Evolutionary conservation across 2,329 filamentous ascomycete genomes (phyloP).

Genomic region (Pleoardoris graminearum): DNA sequence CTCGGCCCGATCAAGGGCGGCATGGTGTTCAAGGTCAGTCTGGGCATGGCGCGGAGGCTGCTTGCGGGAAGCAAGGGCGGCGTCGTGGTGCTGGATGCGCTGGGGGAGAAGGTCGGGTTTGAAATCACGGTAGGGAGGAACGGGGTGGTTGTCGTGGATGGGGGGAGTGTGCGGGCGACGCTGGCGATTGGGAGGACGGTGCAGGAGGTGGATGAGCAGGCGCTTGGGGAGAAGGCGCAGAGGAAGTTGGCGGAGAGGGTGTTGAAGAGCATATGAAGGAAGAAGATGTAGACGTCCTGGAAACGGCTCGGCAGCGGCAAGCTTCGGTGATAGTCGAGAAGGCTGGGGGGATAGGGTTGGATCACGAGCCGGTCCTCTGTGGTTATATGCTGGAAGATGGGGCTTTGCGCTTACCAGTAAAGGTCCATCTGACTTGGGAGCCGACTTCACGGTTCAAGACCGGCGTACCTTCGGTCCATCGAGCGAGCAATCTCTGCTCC

Average conservation of each 20-base stretch:
- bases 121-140: constrained; percentile 94
- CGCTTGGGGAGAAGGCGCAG: constrained; percentile 67
- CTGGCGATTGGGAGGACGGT: constrained; percentile 79
- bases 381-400: not conserved
- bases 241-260: constrained; percentile 69
- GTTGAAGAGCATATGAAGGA: constrained; percentile 61
- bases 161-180: constrained; percentile 71
- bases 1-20: constrained; percentile 81
- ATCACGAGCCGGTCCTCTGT: too few species aligned
- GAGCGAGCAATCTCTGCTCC: too few species aligned
- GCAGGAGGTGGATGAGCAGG: constrained; percentile 72
- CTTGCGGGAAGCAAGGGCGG: constrained; percentile 64
- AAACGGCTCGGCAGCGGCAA: too few species aligned
- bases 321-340: too few species aligned
- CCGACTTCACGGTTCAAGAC: too few species aligned
- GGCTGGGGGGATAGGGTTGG: too few species aligned
- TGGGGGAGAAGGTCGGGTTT: constrained; percentile 82
- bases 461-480: too few species aligned
- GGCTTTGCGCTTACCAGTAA: not conserved
- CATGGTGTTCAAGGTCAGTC: constrained; percentile 81
- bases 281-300: too few species aligned
- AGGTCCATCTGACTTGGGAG: not conserved
- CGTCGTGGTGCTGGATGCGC: constrained; percentile 75
- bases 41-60: constrained; percentile 79
- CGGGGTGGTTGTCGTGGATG: constrained; percentile 89